Evolutionary conservation across 2,329 filamentous ascomycete genomes (phyloP).

Genomic region (Colletotrichum shisoi): DNA sequence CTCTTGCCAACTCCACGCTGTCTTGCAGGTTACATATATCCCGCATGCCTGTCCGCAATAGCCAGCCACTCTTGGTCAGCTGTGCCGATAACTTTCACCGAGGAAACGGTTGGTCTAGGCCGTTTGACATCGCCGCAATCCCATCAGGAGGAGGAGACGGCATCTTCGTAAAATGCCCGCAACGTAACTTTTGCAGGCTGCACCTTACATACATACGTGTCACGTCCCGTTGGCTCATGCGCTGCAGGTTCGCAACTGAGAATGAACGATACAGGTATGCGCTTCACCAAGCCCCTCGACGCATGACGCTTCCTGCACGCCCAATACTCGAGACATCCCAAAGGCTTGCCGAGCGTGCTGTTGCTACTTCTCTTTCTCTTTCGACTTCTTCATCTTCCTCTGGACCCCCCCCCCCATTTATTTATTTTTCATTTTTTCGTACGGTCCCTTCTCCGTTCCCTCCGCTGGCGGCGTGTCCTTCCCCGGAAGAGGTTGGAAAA

Average conservation of each 20-base stretch:
- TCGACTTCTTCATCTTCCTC: not conserved
- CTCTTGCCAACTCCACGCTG: slow-evolving; percentile 2
- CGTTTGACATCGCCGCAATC: not conserved
- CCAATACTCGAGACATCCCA: not conserved
- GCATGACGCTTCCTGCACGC: not conserved
- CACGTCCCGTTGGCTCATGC: not conserved
- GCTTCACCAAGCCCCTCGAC: not conserved
- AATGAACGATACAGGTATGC: not conserved
- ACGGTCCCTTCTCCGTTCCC: not conserved
- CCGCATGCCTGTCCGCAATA: slow-evolving; percentile 16
- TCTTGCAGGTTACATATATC: slow-evolving; percentile 14
- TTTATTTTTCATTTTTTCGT: no score
- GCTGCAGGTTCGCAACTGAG: not conserved
- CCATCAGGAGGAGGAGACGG: not conserved
- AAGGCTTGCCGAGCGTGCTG: not conserved
- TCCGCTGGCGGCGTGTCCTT: not conserved
- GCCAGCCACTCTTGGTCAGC: not conserved
- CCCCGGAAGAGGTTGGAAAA: not conserved
- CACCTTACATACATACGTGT: not conserved
- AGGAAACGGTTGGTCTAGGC: not conserved
- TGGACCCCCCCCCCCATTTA: not conserved
- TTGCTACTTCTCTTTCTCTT: not conserved
- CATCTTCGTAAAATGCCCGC: not conserved
- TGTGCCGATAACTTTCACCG: not conserved
- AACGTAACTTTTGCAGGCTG: not conserved